phyloP scores from a whole-genome alignment of 2,329 filamentous ascomycete species.

The Tolypocladium ophioglossoides region DNA sequence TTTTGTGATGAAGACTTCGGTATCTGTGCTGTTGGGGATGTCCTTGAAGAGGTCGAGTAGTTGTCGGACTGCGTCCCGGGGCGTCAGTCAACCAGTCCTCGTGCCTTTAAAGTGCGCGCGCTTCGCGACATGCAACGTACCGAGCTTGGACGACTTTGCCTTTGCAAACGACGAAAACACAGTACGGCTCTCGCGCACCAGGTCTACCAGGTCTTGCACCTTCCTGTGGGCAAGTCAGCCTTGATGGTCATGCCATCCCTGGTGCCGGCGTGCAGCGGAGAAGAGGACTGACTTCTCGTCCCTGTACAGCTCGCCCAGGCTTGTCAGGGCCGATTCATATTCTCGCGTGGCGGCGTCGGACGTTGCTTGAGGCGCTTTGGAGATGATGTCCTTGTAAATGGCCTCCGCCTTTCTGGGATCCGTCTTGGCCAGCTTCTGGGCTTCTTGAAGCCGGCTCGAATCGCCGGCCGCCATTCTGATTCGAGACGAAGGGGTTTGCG shows the following conservation, averaged over 20 bases:
- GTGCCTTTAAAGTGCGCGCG: background rate
- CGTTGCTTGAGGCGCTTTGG: conserved; percentile 71
- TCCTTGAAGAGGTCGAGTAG: conserved; percentile 89
- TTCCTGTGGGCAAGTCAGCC: conserved; percentile 40
- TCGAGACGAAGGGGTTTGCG: background rate
- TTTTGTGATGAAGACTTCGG: conserved; percentile 90
- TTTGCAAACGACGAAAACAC: conserved; percentile 95
- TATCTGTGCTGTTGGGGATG: conserved; percentile 90
- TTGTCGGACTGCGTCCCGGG: conserved; percentile 64
- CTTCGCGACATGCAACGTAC: conserved; percentile 39
- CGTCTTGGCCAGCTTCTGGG: conserved; percentile 70
- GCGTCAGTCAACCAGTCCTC: background rate
- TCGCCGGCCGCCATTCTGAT: conserved; percentile 45
- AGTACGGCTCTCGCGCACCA: conserved; percentile 82
- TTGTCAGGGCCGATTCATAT: conserved; percentile 83
- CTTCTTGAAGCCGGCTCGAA: conserved; percentile 69
- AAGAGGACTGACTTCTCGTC: conserved; percentile 60
- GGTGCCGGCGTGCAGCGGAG: conserved; percentile 3
- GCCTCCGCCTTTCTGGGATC: conserved; percentile 76
- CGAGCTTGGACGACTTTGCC: conserved; percentile 95
- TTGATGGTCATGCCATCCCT: background rate
- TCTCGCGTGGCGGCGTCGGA: conserved; percentile 79
- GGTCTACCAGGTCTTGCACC: conserved; percentile 72
- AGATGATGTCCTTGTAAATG: conserved; percentile 82
- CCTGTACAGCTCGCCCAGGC: conserved; percentile 83